These are phyloP conservation scores for Brassica hybrid DNA, from an alignment of 441 rosid genomes.

Conservation along the genomic window DNA sequence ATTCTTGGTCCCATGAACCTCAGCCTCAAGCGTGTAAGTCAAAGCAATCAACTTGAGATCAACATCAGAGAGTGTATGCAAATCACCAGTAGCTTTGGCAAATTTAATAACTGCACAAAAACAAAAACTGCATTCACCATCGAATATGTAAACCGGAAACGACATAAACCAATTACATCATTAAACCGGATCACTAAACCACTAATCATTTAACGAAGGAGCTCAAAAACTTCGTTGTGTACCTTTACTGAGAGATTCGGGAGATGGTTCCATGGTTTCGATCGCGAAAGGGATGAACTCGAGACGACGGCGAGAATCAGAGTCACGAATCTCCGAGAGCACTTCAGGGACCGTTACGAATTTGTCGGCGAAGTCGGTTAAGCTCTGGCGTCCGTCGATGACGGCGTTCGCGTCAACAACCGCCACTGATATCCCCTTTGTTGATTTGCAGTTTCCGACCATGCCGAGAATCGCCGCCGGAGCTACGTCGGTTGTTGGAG, in stretches of 20 bases:
- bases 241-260: slow-evolving; percentile 84
- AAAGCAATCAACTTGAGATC: slow-evolving; percentile 86
- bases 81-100: slow-evolving; percentile 89
- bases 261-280: slow-evolving; percentile 85
- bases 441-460: slow-evolving; percentile 73
- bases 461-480: slow-evolving; percentile 38
- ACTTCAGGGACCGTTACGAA: slow-evolving; percentile 87
- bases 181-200: background rate
- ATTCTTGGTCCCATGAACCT: slow-evolving; percentile 77
- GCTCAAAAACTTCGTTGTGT: background rate
- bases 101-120: slow-evolving; percentile 66
- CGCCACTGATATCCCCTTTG: slow-evolving; percentile 72
- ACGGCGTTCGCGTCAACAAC: slow-evolving; percentile 91
- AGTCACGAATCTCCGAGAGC: slow-evolving; percentile 80
- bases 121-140: background rate
- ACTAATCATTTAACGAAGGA: background rate
- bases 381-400: slow-evolving; percentile 69
- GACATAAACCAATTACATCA: background rate
- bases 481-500: slow-evolving; percentile 35
- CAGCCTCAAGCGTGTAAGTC: slow-evolving; percentile 79
- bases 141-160: background rate
- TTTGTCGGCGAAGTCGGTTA: slow-evolving; percentile 64
- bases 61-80: slow-evolving; percentile 88
- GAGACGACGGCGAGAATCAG: slow-evolving; percentile 83
- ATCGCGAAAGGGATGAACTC: slow-evolving; percentile 66